phyloP scores from a whole-genome alignment of 352 stramenopile genomes.

The Lagenidium giganteum region DNA sequence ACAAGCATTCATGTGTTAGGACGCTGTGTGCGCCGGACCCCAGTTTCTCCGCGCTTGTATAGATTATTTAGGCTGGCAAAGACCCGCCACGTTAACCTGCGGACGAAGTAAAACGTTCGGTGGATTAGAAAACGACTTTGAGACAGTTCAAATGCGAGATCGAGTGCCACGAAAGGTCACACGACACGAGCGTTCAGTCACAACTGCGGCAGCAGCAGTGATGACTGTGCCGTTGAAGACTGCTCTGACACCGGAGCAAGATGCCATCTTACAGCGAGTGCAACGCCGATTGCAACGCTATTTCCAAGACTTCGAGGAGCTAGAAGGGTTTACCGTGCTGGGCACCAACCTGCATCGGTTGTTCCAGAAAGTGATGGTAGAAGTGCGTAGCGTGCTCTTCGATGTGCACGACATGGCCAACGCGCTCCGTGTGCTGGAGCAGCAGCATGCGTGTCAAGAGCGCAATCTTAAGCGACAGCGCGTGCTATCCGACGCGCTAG shows the following conservation, averaged over 20 bases:
- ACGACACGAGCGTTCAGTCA: too few relatives aligned
- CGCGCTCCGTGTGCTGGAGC: slow-evolving; percentile 14
- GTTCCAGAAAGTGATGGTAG: slow-evolving; percentile 25
- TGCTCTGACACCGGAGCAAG: slow-evolving; percentile 26
- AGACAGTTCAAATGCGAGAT: too few relatives aligned
- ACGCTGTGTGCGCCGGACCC: too few relatives aligned
- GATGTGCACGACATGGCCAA: slow-evolving; percentile 21
- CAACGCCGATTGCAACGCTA: slow-evolving; percentile 22
- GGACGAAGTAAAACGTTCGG: too few relatives aligned
- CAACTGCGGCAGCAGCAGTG: too few relatives aligned
- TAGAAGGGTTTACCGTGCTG: slow-evolving; percentile 33
- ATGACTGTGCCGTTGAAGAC: too few relatives aligned
- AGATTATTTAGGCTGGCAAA: too few relatives aligned
- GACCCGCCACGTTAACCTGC: too few relatives aligned
- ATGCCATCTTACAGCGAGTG: slow-evolving; percentile 26
- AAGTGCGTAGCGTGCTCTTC: slow-evolving; percentile 29
- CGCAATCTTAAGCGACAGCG: slow-evolving; percentile 2
- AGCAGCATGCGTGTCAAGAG: slow-evolving; percentile 6
- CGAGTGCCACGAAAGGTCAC: too few relatives aligned
- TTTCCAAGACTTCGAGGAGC: slow-evolving; percentile 33
- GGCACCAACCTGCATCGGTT: slow-evolving; percentile 25
- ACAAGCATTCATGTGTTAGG: too few relatives aligned
- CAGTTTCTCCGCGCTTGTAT: too few relatives aligned
- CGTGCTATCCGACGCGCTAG: slow-evolving; percentile 27
- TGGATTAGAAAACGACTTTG: too few relatives aligned